Percentiles rank a stretch among this genome's conserved stretches.
Conservation (phyloP, 139 green algal species). For the Gonium pectorale region DNA sequence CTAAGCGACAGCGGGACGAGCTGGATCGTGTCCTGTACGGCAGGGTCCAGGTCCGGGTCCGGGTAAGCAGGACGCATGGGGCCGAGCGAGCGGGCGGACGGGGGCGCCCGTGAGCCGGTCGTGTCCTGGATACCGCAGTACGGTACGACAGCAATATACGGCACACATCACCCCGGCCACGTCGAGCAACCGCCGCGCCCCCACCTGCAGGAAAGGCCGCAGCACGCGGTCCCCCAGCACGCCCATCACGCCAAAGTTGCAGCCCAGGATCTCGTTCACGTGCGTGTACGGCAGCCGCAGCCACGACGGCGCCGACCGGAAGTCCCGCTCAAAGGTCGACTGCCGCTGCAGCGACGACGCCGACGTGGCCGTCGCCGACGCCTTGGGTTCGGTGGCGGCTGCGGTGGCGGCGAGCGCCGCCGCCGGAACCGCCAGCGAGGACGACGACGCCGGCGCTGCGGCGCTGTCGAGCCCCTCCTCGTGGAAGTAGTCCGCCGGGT, state of each 20-base stretch:
- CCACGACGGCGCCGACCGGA: slow-evolving; percentile 1
- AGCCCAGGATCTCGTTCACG: slow-evolving; percentile 78
- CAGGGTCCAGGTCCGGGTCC: no score
- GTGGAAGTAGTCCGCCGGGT: slow-evolving; percentile 31
- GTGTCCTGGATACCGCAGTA: no score
- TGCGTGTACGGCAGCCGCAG: slow-evolving; percentile 52
- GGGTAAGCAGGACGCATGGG: no score
- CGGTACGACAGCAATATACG: no score
- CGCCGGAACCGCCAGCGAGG: not conserved
- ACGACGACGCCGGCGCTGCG: not conserved
- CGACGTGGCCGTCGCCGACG: no score
- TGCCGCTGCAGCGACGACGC: not conserved
- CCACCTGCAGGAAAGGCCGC: slow-evolving; percentile 62
- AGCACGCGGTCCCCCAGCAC: slow-evolving; percentile 67
- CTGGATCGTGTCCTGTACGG: slow-evolving; percentile 63
- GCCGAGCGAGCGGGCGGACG: no score
- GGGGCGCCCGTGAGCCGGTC: no score
- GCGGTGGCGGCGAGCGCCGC: not conserved
- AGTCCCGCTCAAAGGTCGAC: slow-evolving; percentile 15
- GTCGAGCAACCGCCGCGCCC: not conserved
- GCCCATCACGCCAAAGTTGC: slow-evolving; percentile 79
- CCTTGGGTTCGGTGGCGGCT: not conserved
- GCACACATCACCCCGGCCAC: not conserved
- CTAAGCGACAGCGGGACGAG: slow-evolving; percentile 56
- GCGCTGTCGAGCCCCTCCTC: not conserved